Evolutionary conservation across 176 grass and related monocot species (phyloP).

Genomic region (Musa troglodytarum): DNA sequence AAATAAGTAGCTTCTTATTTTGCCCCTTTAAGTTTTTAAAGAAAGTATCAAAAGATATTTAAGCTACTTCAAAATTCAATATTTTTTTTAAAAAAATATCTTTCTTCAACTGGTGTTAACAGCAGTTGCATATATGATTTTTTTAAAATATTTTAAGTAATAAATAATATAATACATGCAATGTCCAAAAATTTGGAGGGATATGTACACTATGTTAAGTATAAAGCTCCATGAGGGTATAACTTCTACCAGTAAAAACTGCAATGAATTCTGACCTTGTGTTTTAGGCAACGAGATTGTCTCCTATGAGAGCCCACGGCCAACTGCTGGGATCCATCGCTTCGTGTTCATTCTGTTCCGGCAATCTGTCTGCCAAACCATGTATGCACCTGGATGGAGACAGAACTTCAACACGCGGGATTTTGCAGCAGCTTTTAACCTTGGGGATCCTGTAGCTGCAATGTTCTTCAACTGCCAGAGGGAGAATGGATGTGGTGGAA

Average conservation of each 20-base stretch:
- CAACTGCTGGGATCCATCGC: conserved; percentile 50
- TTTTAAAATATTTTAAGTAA: too few species aligned
- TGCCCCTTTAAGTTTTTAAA: too few species aligned
- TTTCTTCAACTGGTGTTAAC: too few species aligned
- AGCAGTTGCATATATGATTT: too few species aligned
- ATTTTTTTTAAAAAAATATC: too few species aligned
- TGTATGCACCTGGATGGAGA: conserved; percentile 56
- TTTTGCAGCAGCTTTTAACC: conserved; percentile 43
- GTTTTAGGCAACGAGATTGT: conserved; percentile 38
- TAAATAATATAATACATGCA: too few species aligned
- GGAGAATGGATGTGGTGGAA: conserved; percentile 58
- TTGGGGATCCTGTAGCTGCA: conserved; percentile 29
- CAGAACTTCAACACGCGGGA: conserved; percentile 65
- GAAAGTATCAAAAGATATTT: too few species aligned
- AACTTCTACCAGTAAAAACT: background rate
- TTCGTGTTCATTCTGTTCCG: conserved; percentile 52
- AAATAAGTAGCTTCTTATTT: too few species aligned
- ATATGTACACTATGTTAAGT: too few species aligned
- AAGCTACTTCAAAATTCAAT: too few species aligned
- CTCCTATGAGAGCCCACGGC: conserved; percentile 39
- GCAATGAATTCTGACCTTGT: background rate
- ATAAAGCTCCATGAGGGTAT: too few species aligned
- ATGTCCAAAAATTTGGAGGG: too few species aligned
- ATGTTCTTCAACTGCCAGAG: conserved; percentile 69
- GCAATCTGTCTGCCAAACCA: conserved; percentile 31